Percentiles rank a stretch among this genome's conserved stretches.
phyloP scores from a whole-genome alignment of 495 filamentous ascomycete genomes.

The Aspergillus diversus region DNA sequence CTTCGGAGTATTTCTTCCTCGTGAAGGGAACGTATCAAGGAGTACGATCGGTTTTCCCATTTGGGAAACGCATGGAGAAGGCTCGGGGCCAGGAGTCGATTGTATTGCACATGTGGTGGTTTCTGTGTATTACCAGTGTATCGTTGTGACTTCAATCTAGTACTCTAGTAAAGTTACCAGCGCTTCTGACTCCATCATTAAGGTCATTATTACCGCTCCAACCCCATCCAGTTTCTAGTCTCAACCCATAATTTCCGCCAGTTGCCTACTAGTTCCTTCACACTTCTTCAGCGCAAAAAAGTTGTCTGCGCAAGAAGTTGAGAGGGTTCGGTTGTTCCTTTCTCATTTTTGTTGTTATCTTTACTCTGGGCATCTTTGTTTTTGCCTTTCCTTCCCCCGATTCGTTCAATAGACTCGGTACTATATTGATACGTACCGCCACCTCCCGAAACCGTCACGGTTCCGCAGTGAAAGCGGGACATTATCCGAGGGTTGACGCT shows the following conservation, averaged over 20 bases:
- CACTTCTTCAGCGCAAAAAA: slow-evolving; percentile 2
- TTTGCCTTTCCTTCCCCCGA: slow-evolving; percentile 1
- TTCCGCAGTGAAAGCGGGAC: slow-evolving; percentile 46
- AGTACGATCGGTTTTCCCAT: too few relatives aligned
- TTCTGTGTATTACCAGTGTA: background rate
- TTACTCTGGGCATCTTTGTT: background rate
- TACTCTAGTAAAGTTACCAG: background rate
- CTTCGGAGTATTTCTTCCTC: too few relatives aligned
- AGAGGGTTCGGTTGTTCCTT: slow-evolving; percentile 5
- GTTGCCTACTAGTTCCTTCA: slow-evolving; percentile 17
- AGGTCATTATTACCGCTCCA: slow-evolving; percentile 21
- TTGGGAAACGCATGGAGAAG: too few relatives aligned
- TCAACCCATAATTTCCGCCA: slow-evolving; percentile 21
- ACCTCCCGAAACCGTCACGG: slow-evolving; percentile 37
- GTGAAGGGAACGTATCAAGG: too few relatives aligned
- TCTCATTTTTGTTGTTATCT: slow-evolving; percentile 2
- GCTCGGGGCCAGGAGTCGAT: too few relatives aligned
- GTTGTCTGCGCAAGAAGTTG: slow-evolving; percentile 3
- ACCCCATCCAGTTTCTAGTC: slow-evolving; percentile 11
- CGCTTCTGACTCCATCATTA: background rate
- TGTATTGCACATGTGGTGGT: background rate
- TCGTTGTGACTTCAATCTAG: background rate
- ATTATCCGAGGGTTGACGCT: slow-evolving; percentile 48
- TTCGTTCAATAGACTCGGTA: slow-evolving; percentile 9
- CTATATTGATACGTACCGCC: slow-evolving; percentile 31